Evolutionary conservation across 208 protist species (phyloP), one percentile per base, ranked within the genome.

Genomic region (Lotmaria passim): DNA sequence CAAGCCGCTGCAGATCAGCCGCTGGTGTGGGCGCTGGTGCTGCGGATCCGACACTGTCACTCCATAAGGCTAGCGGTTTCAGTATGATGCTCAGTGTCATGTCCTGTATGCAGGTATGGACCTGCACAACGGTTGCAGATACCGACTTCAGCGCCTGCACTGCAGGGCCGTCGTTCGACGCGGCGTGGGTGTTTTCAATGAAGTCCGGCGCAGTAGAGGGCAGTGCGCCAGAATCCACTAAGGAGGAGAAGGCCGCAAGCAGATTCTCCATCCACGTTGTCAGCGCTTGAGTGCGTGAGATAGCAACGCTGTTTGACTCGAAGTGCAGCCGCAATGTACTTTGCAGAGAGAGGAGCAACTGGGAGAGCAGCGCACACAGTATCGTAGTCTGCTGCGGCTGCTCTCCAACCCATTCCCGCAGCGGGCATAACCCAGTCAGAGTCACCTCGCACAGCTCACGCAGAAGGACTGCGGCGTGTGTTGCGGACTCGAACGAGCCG

Each of bases 361-460:
- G 53, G 0, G 39, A 38, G 39, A 76, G 59, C 11, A 65, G 21
- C 36, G 28, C 38, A 46, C 71, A 69, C 43, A 76, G 62, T 12
- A 28, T 19, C 2, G 61, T 8, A 62, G 51, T 60, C 36, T 69
- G 53, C 12, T 41, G 14, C 31, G 4, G 34, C 43, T 53, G 48
- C n/a, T 59, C 57, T 11, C 58, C 68, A 23, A 74, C 58, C 68
- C 68, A 66, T 44, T 65, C 59, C 6, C 50, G 68, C 58, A 74
- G 68, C 1, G 43, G 34, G 12, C 33, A 21, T 17, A 59, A 58
- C 14, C 33, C 52, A 11, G 59, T 38, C 60, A 74, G 41, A 10
- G 30, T 31, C 3, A 0, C 51, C 24, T 59, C 68, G 41, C 68
- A 74, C 43, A 74, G 12, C 41, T 59, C 68, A n/a, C 68, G 68